Evolutionary conservation across 306 rosid species (phyloP), one percentile per base, ranked within the genome.

Genomic region (Fragaria iinumae): DNA sequence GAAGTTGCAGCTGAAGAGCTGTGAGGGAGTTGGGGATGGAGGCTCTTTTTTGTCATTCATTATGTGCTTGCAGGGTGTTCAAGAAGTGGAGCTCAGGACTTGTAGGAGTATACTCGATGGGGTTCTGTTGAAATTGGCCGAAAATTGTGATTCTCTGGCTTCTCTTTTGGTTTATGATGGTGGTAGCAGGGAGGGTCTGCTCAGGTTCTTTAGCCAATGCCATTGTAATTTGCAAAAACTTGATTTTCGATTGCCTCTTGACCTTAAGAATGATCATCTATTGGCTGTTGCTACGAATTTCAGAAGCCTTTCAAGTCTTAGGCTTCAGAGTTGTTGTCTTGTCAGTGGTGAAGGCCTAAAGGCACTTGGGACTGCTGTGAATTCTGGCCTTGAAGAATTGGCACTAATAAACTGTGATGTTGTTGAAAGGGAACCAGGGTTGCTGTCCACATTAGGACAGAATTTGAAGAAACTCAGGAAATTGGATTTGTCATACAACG

Each of bases 111-210:
- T 92, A 25, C 87, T 90, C 55, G 95, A 95, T 56, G 86, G 64
- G 38, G 86, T 95, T 69, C 87, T 95, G 2, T 36, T 86, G n/a
- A 89, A 84, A 69, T 73, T 92, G 41, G 80, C 86, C 0, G 91
- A 90, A 59, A 84, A 90, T 82, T 90, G 83, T 17, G 27, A 34
- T 20, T 86, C 87, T 23, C 78, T 95, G 39, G 75, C 41, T 49
- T 90, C 97, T 2, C 88, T 95, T 1, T 67, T 90, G 81, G 84
- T 95, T 67, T 88, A 95, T 72, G 98, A 95, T 57, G 98, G 98
- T 38, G 97, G 97, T 6, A 92, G 97, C 81, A 83, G 84, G 25
- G 95, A 90, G 4, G 91, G 92, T 1, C 53, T 95, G 34, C 88
- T 88, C 4, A 80, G 85, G 14, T 92, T 95, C 76, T 81, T 92